These are phyloP conservation scores for Aspergillus campestris DNA, from an alignment of 495 filamentous ascomycete genomes.

Conservation along the genomic window DNA sequence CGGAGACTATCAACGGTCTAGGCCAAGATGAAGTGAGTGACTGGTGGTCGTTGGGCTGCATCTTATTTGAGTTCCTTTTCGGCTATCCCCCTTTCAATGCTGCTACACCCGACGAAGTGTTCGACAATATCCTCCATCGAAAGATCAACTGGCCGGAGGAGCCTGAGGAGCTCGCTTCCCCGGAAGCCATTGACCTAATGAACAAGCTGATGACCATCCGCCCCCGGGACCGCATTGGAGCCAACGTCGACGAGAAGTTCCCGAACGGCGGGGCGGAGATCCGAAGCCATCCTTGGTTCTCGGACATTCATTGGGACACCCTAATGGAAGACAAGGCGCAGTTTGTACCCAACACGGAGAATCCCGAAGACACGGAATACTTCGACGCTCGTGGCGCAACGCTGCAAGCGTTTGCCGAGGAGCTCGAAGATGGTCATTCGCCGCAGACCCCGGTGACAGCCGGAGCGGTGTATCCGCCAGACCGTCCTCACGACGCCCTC, in stretches of 20 bases:
- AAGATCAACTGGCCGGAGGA: slow-evolving; percentile 82
- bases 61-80: slow-evolving; percentile 93
- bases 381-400: slow-evolving; percentile 90
- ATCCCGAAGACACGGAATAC: slow-evolving; percentile 96
- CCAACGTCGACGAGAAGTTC: slow-evolving; percentile 72
- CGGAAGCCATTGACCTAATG: slow-evolving; percentile 87
- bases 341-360: slow-evolving; percentile 87
- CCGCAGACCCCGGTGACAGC: slow-evolving; percentile 48
- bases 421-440: slow-evolving; percentile 81
- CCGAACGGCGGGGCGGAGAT: slow-evolving; percentile 83
- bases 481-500: slow-evolving; percentile 89
- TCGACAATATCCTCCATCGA: slow-evolving; percentile 87
- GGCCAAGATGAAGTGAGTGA: slow-evolving; percentile 97
- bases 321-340: slow-evolving; percentile 86
- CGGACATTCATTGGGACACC: slow-evolving; percentile 79
- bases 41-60: slow-evolving; percentile 98
- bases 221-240: slow-evolving; percentile 69
- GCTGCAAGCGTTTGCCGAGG: slow-evolving; percentile 79
- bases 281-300: slow-evolving; percentile 81
- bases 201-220: slow-evolving; percentile 79
- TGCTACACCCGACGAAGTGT: slow-evolving; percentile 82
- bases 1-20: slow-evolving; percentile 90
- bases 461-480: slow-evolving; percentile 40
- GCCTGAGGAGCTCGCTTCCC: slow-evolving; percentile 61
- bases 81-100: slow-evolving; percentile 93